Evolutionary conservation across 345 rosid genomes (phyloP).

Genomic region (Eucalyptus camaldulensis): DNA sequence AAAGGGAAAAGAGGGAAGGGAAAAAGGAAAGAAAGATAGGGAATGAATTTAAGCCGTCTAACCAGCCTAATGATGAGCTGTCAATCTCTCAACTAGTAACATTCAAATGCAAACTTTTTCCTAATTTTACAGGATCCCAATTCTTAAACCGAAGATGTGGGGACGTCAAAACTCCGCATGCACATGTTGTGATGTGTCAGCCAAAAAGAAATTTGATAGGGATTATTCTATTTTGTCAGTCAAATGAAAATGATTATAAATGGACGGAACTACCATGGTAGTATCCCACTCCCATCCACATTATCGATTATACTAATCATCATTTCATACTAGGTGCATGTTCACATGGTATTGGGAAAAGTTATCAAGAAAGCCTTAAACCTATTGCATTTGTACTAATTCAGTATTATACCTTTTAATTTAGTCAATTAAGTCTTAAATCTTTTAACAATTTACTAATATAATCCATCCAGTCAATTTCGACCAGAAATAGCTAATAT

Average conservation of each 20-base stretch:
- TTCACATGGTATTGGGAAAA: background rate
- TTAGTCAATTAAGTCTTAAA: background rate
- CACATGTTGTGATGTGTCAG: background rate
- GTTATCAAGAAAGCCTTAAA: background rate
- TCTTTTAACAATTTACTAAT: too few species aligned
- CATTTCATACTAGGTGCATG: background rate
- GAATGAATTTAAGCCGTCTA: background rate
- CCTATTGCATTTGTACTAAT: too few species aligned
- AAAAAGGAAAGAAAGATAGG: background rate
- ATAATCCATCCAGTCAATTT: too few species aligned
- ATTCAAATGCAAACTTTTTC: background rate
- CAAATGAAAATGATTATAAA: background rate
- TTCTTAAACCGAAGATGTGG: background rate
- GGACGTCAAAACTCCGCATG: background rate
- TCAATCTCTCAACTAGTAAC: background rate
- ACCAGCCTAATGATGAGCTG: background rate
- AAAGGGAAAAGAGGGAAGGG: background rate
- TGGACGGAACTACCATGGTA: background rate
- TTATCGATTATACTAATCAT: background rate
- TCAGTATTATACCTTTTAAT: rapidly evolving
- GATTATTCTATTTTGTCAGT: background rate
- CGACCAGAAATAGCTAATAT: rapidly evolving
- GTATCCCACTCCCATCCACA: background rate
- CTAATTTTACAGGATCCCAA: background rate
- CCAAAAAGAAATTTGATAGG: background rate